Conservation (phyloP, 1,284 basidiomycete genomes). For the Baeospora myosura region DNA sequence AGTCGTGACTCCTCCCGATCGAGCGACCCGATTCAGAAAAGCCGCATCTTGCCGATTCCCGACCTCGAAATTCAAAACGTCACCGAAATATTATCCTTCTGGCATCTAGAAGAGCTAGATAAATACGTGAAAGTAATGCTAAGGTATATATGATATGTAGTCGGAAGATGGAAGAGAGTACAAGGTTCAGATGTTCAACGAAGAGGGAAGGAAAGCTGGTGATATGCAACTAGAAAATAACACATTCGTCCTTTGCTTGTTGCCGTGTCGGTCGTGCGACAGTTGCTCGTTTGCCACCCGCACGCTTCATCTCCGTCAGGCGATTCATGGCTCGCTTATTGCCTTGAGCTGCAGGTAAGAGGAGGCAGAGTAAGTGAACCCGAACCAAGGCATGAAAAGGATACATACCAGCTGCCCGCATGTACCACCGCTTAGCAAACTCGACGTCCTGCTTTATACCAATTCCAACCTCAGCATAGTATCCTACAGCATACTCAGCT, state of each 20-base stretch:
- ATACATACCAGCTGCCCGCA: constrained; percentile 86
- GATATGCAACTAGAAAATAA: constrained; percentile 56
- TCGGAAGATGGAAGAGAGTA: too few species aligned
- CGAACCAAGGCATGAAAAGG: constrained; percentile 5
- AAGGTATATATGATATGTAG: too few species aligned
- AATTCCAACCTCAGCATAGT: constrained; percentile 97
- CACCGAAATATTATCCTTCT: too few species aligned
- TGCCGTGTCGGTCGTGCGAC: constrained; percentile 83
- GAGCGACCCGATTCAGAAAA: too few species aligned
- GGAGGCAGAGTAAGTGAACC: neutral
- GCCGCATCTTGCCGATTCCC: too few species aligned
- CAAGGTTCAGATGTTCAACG: too few species aligned
- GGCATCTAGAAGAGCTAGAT: too few species aligned
- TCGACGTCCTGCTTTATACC: constrained; percentile 95
- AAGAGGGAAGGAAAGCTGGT: too few species aligned
- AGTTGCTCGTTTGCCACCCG: constrained; percentile 65
- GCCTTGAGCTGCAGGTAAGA: constrained; percentile 64
- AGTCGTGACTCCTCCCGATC: too few species aligned
- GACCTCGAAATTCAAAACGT: too few species aligned
- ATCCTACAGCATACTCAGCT: constrained; percentile 94
- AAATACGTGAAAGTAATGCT: too few species aligned
- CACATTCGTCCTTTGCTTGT: constrained; percentile 88
- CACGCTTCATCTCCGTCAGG: constrained; percentile 84
- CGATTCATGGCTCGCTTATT: constrained; percentile 94
- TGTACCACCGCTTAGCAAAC: constrained; percentile 97